Base-by-base conservation (phyloP, 225 moss, liverwort and hornwort genomes). In the Sphagnum tenellum region DNA sequence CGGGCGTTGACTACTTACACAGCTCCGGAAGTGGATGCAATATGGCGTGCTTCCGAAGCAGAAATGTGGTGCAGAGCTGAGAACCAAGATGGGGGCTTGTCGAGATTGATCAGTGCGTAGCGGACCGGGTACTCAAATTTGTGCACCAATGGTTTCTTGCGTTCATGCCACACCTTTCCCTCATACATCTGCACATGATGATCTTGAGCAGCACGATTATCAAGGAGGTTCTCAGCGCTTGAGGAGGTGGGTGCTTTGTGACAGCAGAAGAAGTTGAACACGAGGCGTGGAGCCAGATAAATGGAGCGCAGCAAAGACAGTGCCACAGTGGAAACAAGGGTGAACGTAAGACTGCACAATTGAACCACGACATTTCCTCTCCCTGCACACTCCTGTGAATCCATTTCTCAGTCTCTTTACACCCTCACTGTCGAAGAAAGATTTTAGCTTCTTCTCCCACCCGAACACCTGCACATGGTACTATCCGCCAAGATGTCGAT, bases 161-260 rank as follows among this genome's bases (percentile, higher is more conserved):
- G 86, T 61, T 98, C 88, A 53, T 98, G 96, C 83, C 81, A 81
- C 55, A 98, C 96, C 59, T 80, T 85, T 47, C 89, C 90, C 73
- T 98, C 80, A 47, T 98, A 98, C 8, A 91, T 68, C 57, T 45
- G 61, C 14, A 66, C 65, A 56, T 61, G 44, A 45, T n/a, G 45
- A 9, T 57, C 13, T 44, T 64, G 29, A 53, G 63, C 57, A 3
- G 12, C 69, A 14, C 44, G 55, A 2, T 65, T 12, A 12, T 57
- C 58, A 13, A 60, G 10, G 14, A 9, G 2, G 12, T 29, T 12
- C 54, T 44, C 3, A 66, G 12, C 59, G 11, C 14, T 46, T 52
- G 59, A 14, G 61, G 53, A 3, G 11, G 45, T 59, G 2, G 45
- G 29, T 29, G 29, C 29, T 29, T 29, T 29, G 29, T 1, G 29